A percentile compares a stretch with the other conserved stretches of the same genome.
Conservation (phyloP, 2,329 filamentous ascomycete species). For the Fusarium goolgardi region DNA sequence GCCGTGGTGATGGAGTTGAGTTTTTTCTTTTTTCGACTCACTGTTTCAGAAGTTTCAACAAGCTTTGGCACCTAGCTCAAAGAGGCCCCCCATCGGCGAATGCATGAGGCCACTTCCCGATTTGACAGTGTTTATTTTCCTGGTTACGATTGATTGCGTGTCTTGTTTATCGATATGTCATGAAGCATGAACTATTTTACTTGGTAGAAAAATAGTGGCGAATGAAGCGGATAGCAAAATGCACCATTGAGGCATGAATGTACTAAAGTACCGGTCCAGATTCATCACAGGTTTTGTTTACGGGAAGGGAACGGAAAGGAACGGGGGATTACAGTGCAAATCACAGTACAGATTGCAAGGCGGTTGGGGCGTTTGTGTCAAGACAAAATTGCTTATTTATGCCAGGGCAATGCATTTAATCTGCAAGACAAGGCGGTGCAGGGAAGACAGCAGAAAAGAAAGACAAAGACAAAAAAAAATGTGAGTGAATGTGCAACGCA, state of each 20-base stretch:
- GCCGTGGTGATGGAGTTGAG: background rate
- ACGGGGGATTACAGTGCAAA: background rate
- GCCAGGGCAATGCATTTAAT: conserved; percentile 9
- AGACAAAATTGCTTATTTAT: conserved; percentile 25
- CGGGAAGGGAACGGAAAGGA: background rate
- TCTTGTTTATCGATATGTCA: conserved; percentile 22
- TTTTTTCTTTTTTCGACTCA: background rate
- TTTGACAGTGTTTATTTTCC: conserved; percentile 24
- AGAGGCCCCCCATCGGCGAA: conserved; percentile 2
- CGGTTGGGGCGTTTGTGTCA: conserved; percentile 29
- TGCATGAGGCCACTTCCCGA: conserved; percentile 27
- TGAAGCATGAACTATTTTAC: conserved; percentile 26
- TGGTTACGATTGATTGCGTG: conserved; percentile 35
- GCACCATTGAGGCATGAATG: conserved; percentile 19
- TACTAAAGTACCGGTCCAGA: background rate
- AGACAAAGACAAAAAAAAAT: background rate
- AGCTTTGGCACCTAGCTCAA: conserved; percentile 26
- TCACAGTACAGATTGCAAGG: background rate
- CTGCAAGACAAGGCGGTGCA: conserved; percentile 2
- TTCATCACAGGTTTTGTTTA: conserved; percentile 13
- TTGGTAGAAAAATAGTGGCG: conserved; percentile 29
- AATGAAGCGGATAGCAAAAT: conserved; percentile 4
- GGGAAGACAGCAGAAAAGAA: background rate
- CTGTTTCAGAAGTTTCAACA: conserved; percentile 33
- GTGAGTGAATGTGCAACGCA: conserved; percentile 2